Percentiles rank a stretch among this genome's conserved stretches.
Evolutionary conservation across 108 stramenopile species (phyloP).

Genomic region (Pseudonitzschia multiseries): DNA sequence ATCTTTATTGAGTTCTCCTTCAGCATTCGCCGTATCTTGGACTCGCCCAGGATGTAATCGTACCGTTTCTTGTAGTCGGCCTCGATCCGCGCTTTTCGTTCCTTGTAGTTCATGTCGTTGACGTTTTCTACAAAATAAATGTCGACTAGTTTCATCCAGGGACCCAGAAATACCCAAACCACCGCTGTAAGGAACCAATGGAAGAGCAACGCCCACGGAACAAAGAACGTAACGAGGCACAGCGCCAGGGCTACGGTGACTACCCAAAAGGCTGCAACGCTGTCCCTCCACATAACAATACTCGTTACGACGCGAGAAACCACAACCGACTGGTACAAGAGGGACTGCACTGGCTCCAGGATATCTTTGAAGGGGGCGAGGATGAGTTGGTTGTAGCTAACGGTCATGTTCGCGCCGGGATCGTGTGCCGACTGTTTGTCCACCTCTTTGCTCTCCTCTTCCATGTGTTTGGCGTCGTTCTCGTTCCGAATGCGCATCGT

Average conservation of each 20-base stretch:
- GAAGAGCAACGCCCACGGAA: constrained; percentile 64
- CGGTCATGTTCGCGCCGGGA: not conserved
- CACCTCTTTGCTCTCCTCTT: constrained; percentile 7
- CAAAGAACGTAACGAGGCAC: constrained; percentile 30
- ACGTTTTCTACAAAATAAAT: constrained; percentile 41
- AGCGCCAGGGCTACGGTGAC: constrained; percentile 42
- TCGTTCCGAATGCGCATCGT: constrained; percentile 15
- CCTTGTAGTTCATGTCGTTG: not conserved
- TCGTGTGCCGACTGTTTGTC: constrained; percentile 17
- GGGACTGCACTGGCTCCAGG: constrained; percentile 47
- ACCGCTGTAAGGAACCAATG: constrained; percentile 51
- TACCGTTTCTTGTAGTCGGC: constrained; percentile 21
- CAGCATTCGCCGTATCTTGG: constrained; percentile 12
- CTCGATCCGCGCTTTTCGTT: constrained; percentile 19
- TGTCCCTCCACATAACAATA: constrained; percentile 60
- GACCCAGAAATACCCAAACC: constrained; percentile 62
- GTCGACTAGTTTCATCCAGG: constrained; percentile 82
- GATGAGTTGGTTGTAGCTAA: constrained; percentile 10
- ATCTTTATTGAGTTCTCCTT: constrained; percentile 49
- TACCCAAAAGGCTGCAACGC: constrained; percentile 44
- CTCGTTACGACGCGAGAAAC: constrained; percentile 41
- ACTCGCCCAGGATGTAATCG: constrained; percentile 14
- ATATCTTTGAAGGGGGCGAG: constrained; percentile 30
- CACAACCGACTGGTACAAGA: constrained; percentile 37
- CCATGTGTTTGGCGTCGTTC: constrained; percentile 1